Evolutionary conservation across 108 stramenopile species (phyloP).

Genomic region (Nitzschia putrida): DNA sequence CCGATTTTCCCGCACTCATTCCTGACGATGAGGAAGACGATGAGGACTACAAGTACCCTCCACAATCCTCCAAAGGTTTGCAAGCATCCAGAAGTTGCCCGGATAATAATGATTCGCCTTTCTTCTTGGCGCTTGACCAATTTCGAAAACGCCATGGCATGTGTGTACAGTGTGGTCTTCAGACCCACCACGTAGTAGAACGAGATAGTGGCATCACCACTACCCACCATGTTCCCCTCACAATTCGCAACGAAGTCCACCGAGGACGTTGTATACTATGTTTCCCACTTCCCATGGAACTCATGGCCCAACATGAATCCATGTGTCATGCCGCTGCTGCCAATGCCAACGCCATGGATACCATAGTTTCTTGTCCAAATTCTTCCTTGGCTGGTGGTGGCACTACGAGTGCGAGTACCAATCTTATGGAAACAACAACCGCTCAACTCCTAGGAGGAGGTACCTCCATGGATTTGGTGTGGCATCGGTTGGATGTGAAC

Average conservation of each 20-base stretch:
- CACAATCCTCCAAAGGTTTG: background rate
- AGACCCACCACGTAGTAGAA: constrained; percentile 5
- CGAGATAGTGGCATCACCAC: background rate
- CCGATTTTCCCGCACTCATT: background rate
- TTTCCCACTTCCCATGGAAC: constrained; percentile 42
- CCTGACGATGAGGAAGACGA: background rate
- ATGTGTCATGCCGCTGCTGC: too few species aligned
- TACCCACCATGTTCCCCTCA: constrained; percentile 37
- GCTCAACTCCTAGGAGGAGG: too few species aligned
- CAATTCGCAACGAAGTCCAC: constrained; percentile 54
- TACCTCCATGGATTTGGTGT: too few species aligned
- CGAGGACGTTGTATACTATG: constrained; percentile 60
- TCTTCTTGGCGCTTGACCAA: background rate
- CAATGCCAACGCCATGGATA: too few species aligned
- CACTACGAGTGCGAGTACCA: too few species aligned
- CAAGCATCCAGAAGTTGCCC: background rate
- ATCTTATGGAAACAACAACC: too few species aligned
- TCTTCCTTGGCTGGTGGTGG: too few species aligned
- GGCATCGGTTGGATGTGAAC: background rate
- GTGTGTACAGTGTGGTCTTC: constrained; percentile 1
- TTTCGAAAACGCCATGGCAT: background rate
- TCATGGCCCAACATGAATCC: too few species aligned
- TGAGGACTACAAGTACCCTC: background rate
- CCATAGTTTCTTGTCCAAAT: too few species aligned
- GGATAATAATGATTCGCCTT: background rate